Base-by-base conservation (phyloP, 2,329 filamentous ascomycete genomes). In the Clarireedia sp. region DNA sequence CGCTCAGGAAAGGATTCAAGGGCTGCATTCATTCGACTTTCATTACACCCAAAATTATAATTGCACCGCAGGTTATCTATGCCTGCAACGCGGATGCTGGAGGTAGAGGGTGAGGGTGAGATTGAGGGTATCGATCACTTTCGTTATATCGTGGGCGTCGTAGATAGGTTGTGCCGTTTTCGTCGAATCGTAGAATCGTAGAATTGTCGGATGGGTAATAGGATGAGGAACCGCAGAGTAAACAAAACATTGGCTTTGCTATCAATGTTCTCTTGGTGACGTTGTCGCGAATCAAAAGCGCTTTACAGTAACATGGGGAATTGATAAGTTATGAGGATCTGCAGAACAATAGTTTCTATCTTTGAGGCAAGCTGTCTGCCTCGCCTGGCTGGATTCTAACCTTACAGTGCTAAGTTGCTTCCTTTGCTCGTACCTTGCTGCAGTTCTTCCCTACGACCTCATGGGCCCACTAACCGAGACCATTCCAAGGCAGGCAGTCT, bases 1-100 rank as follows among this genome's bases (percentile, higher is more conserved):
- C 90, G 79, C 89, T 86, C 73, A 99, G 81, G 76, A 96, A 97
- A 72, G 94, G 94, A 76, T 99, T 99, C 85, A 97, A 81, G 78
- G 94, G 90, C 86, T 91, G 91, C 91, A 96, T 96, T 84, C 86
- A 87, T 78, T 73, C 74, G 62, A 68, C 66, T 66, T 66, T 65
- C 64, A 65, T 60, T 59, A 62, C 59, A 58, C 57, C 57, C 56
- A 64, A 56, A 50, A 58, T 63, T 54, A 48, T 53, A 56, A 62
- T 62, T 60, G 57, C 61, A 63, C 57, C 56, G 54, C 59, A 63
- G 57, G 59, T 58, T 56, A 54, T 57, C 57, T 60, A 58, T 62
- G 58, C 62, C 38, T 60, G 57, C 57, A 59, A 63, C 52, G 59
- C 43, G 21, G 19, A 16, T 54, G 21, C 12, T 17, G 19, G 23